A percentile compares a stretch with the other conserved stretches of the same genome.
Conservation (phyloP, 2,329 filamentous ascomycete genomes). For the Talaromyces sp. region DNA sequence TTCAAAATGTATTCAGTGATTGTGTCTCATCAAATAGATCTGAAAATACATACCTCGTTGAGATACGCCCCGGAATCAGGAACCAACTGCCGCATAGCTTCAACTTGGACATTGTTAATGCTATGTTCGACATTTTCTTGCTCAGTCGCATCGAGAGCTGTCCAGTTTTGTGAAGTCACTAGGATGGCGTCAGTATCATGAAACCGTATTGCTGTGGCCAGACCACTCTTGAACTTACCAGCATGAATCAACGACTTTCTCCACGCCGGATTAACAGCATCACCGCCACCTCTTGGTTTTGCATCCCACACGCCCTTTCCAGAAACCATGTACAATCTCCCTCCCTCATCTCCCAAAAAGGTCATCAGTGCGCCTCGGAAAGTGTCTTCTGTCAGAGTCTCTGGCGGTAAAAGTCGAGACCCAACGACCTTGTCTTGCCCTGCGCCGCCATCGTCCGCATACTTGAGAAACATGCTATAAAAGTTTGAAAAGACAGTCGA, state of each 20-base stretch:
- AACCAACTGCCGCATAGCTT: conserved; percentile 34
- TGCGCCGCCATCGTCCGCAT: too few relatives aligned
- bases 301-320: too few relatives aligned
- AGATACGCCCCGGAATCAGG: conserved; percentile 37
- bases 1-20: background rate
- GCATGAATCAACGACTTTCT: conserved; percentile 31
- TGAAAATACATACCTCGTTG: conserved; percentile 24
- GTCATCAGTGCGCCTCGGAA: too few relatives aligned
- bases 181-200: too few relatives aligned
- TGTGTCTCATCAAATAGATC: background rate
- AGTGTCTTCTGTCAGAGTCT: too few relatives aligned
- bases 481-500: too few relatives aligned
- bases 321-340: too few relatives aligned
- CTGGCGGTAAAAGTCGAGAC: too few relatives aligned
- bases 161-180: conserved; percentile 29
- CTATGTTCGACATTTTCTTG: conserved; percentile 31
- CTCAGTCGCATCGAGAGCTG: conserved; percentile 27
- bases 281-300: conserved; percentile 13
- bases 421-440: too few relatives aligned
- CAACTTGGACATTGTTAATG: conserved; percentile 37
- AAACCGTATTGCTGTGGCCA: too few relatives aligned
- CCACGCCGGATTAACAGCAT: conserved; percentile 34
- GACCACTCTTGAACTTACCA: conserved; percentile 23
- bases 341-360: too few relatives aligned
- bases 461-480: too few relatives aligned